Evolutionary conservation across 2,329 filamentous ascomycete genomes (phyloP).

Genomic region (Grosmannia clavigera): DNA sequence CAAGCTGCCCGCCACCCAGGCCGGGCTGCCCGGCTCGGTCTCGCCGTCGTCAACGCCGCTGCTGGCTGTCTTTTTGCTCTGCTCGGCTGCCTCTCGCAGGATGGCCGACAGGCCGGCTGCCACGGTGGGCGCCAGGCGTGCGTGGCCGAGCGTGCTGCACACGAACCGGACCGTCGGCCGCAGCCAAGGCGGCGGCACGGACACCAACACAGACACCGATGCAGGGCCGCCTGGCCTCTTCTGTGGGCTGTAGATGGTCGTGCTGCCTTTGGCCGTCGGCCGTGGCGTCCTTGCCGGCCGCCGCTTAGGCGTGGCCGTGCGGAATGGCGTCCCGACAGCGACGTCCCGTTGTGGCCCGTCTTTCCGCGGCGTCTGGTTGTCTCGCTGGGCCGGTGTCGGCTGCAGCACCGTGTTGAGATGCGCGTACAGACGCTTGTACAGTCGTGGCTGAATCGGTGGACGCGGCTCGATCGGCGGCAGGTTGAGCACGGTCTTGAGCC

Average conservation of each 20-base stretch:
- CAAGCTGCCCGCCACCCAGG: conserved; percentile 35
- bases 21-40: conserved; percentile 17
- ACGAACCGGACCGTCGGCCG: conserved; percentile 55
- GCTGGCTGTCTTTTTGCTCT: neutral
- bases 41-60: neutral
- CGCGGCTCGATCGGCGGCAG: conserved; percentile 64
- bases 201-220: conserved; percentile 3
- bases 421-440: conserved; percentile 73
- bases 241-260: neutral
- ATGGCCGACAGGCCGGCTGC: conserved; percentile 59
- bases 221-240: neutral
- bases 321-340: neutral
- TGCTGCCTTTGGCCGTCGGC: conserved; percentile 5
- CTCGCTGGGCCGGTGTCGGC: neutral
- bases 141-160: conserved; percentile 47
- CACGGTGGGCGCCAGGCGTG: conserved; percentile 56
- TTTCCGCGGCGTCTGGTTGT: neutral
- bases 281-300: neutral
- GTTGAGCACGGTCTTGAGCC: conserved; percentile 63
- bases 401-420: conserved; percentile 65
- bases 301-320: neutral
- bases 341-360: neutral
- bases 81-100: conserved; percentile 14
- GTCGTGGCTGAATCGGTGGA: conserved; percentile 64
- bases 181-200: conserved; percentile 50